Evolutionary conservation across 2,329 filamentous ascomycete genomes (phyloP).

Genomic region (Diatrype stigma): DNA sequence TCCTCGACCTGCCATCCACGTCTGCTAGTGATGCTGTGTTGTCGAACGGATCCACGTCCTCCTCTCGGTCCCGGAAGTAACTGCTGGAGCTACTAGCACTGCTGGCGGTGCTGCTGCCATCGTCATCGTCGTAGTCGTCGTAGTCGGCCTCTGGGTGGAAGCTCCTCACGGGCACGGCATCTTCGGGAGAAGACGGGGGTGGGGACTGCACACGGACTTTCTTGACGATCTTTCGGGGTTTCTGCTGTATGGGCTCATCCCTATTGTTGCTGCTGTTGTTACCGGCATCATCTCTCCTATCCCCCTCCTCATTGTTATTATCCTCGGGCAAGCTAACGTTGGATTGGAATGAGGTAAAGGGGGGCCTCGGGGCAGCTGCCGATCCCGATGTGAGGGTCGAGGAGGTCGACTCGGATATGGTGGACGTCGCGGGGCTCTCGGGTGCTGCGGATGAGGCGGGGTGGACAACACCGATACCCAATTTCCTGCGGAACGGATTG

Average conservation of each 20-base stretch:
- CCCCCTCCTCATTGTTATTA: conserved; percentile 22
- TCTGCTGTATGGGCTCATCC: conserved; percentile 23
- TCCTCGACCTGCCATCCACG: conserved; percentile 7
- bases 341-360: conserved; percentile 28
- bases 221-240: conserved; percentile 53
- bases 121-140: conserved; percentile 22
- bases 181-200: conserved; percentile 56
- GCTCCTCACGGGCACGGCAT: conserved; percentile 31
- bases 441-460: conserved; percentile 12
- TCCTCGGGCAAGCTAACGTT: conserved; percentile 22
- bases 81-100: conserved; percentile 10
- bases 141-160: conserved; percentile 13
- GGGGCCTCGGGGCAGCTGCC: conserved; percentile 15
- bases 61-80: conserved; percentile 20
- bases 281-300: not conserved
- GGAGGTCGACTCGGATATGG: conserved; percentile 9
- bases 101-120: conserved; percentile 21
- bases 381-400: conserved; percentile 13
- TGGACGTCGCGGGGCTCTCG: conserved; percentile 8
- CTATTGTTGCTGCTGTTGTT: not conserved
- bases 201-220: conserved; percentile 65
- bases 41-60: conserved; percentile 20
- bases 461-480: conserved; percentile 11
- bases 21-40: conserved; percentile 9
- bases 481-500: conserved; percentile 51